These are phyloP conservation scores for Recurvomyces mirabilis DNA, from an alignment of 495 filamentous ascomycete genomes.

Conservation along the genomic window DNA sequence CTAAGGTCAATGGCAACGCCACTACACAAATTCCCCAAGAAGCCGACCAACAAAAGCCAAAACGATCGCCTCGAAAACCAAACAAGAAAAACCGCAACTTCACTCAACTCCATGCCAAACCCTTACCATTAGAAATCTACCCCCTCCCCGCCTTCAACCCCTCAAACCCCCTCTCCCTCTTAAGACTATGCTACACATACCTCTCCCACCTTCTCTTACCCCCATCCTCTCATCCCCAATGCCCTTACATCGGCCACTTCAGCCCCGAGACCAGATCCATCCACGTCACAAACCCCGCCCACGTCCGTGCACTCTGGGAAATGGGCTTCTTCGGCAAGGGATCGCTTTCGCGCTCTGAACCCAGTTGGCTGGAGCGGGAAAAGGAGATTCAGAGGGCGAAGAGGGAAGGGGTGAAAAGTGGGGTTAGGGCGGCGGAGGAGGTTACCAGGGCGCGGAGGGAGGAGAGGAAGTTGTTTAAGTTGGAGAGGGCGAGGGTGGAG, in stretches of 20 bases:
- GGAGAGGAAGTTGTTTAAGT: slow-evolving; percentile 73
- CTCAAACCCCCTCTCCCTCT: slow-evolving; percentile 79
- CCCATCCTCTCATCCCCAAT: slow-evolving; percentile 52
- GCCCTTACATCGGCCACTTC: slow-evolving; percentile 61
- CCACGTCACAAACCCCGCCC: slow-evolving; percentile 65
- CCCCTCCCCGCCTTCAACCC: slow-evolving; percentile 80
- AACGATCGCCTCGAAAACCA: not conserved
- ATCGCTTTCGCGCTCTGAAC: slow-evolving; percentile 81
- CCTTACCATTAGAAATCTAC: slow-evolving; percentile 65
- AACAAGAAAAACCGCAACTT: slow-evolving; percentile 12
- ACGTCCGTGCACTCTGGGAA: slow-evolving; percentile 79
- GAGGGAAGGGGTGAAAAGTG: slow-evolving; percentile 40
- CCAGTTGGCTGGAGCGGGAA: slow-evolving; percentile 79
- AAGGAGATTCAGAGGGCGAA: slow-evolving; percentile 42
- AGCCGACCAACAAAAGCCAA: too few relatives aligned
- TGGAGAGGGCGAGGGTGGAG: slow-evolving; percentile 77
- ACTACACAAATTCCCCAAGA: too few relatives aligned
- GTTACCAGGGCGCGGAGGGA: slow-evolving; percentile 62
- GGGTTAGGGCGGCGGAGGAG: slow-evolving; percentile 61
- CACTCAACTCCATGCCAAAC: slow-evolving; percentile 51
- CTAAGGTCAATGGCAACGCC: too few relatives aligned
- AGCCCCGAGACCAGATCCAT: slow-evolving; percentile 68
- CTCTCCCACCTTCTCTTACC: slow-evolving; percentile 58
- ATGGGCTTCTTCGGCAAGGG: slow-evolving; percentile 95
- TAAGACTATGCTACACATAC: slow-evolving; percentile 67